These are phyloP conservation scores for Xylariaceae sp. DNA, from an alignment of 2,329 filamentous ascomycete species.

Conservation along the genomic window DNA sequence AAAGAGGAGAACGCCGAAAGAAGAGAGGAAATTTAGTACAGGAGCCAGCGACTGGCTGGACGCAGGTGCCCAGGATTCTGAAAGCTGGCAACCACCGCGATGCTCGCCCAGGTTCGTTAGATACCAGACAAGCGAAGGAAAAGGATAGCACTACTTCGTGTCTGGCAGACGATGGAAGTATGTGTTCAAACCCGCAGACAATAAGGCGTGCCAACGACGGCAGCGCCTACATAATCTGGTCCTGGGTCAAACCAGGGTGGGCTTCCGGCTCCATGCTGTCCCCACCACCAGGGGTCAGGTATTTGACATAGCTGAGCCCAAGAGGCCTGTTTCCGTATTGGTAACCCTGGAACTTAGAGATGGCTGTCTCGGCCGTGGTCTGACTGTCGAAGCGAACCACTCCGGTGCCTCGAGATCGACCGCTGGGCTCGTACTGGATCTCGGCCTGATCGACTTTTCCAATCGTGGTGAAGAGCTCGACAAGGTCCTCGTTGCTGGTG, in stretches of 20 bases:
- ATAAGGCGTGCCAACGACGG: no score
- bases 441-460: constrained; percentile 98
- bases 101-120: no score
- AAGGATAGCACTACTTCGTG: no score
- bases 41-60: no score
- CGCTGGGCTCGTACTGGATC: constrained; percentile 96
- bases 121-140: no score
- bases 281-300: constrained; percentile 60
- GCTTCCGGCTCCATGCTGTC: constrained; percentile 81
- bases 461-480: constrained; percentile 95
- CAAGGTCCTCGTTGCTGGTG: constrained; percentile 93
- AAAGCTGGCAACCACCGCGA: no score
- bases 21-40: no score
- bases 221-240: constrained; percentile 89
- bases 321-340: constrained; percentile 94
- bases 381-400: constrained; percentile 87
- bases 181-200: no score
- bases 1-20: no score
- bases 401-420: constrained; percentile 87
- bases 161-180: no score
- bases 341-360: constrained; percentile 95
- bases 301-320: constrained; percentile 89
- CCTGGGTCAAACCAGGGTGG: constrained; percentile 74
- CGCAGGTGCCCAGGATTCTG: no score
- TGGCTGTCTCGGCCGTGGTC: constrained; percentile 85